Evolutionary conservation across 495 filamentous ascomycete genomes (phyloP).

Genomic region (Aspergillus indologenus): DNA sequence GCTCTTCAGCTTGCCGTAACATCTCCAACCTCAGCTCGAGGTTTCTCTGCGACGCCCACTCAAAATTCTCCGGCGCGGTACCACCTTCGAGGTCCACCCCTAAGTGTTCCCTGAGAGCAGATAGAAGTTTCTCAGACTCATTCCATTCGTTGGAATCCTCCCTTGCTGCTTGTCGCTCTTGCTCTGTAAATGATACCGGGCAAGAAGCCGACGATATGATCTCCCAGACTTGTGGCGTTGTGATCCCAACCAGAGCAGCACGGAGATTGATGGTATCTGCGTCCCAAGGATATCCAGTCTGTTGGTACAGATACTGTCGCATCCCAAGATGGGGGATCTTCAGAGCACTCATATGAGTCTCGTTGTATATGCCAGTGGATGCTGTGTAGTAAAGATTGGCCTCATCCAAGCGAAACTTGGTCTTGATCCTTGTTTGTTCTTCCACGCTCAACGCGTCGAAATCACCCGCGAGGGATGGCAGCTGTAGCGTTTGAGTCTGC

Average conservation of each 20-base stretch:
- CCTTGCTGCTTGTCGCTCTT: constrained; percentile 29
- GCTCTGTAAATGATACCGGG: constrained; percentile 28
- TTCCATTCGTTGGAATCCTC: constrained; percentile 36
- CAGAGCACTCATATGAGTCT: constrained; percentile 25
- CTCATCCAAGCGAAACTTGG: constrained; percentile 31
- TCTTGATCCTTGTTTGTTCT: constrained; percentile 26
- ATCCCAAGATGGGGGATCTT: constrained; percentile 30
- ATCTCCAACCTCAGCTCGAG: constrained; percentile 28
- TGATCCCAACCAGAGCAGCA: constrained; percentile 34
- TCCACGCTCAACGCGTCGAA: constrained; percentile 28
- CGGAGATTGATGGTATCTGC: constrained; percentile 36
- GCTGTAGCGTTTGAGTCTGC: constrained; percentile 29
- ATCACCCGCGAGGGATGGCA: constrained; percentile 30
- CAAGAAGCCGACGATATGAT: constrained; percentile 24
- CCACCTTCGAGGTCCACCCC: constrained; percentile 32
- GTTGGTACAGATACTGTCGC: constrained; percentile 32
- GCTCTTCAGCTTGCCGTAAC: constrained; percentile 23
- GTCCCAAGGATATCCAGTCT: constrained; percentile 37
- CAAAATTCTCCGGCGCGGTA: constrained; percentile 31
- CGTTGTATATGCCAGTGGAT: constrained; percentile 32
- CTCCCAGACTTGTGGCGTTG: constrained; percentile 28
- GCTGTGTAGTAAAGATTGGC: constrained; percentile 41
- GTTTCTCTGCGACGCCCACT: constrained; percentile 25
- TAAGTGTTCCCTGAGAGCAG: constrained; percentile 25
- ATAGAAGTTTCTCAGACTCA: constrained; percentile 33